Conservation (phyloP, 805 yeast species). For the Sungouiozyma intestinalis region DNA sequence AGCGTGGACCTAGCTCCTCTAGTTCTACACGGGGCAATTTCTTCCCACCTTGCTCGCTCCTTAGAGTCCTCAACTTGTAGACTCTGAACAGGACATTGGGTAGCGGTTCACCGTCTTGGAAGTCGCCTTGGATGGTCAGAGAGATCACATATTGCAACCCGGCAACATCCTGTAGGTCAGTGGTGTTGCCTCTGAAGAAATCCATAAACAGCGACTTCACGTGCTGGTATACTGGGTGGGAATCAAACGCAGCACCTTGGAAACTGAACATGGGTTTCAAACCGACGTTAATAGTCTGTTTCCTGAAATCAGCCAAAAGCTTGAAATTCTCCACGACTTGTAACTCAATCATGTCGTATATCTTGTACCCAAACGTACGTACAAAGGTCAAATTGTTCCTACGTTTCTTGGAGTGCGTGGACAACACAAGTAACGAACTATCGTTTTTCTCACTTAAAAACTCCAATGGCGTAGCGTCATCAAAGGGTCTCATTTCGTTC, state of each 20-base stretch:
- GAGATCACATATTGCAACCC: constrained; percentile 89
- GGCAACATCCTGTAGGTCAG: constrained; percentile 81
- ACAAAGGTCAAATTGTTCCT: constrained; percentile 83
- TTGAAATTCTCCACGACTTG: constrained; percentile 59
- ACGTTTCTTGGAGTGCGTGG: constrained; percentile 79
- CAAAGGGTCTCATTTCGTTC: constrained; percentile 87
- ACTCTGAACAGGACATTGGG: constrained; percentile 87
- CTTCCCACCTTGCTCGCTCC: constrained; percentile 54
- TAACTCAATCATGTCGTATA: constrained; percentile 91
- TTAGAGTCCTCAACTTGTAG: constrained; percentile 70
- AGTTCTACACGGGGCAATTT: constrained; percentile 89
- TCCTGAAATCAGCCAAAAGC: constrained; percentile 69
- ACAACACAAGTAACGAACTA: constrained; percentile 68
- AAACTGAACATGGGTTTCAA: constrained; percentile 90
- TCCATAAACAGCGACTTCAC: constrained; percentile 83
- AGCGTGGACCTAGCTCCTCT: constrained; percentile 90
- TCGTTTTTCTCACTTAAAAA: constrained; percentile 95
- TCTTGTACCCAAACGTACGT: constrained; percentile 80
- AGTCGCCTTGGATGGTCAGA: constrained; percentile 64
- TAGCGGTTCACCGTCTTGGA: constrained; percentile 54
- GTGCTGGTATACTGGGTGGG: constrained; percentile 77
- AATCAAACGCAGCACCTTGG: constrained; percentile 85
- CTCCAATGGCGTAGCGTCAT: constrained; percentile 74
- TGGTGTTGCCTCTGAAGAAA: constrained; percentile 77
- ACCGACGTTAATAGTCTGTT: constrained; percentile 74